Conservation (phyloP, 2,329 filamentous ascomycete genomes). For the Phialemoniopsis sp. region DNA sequence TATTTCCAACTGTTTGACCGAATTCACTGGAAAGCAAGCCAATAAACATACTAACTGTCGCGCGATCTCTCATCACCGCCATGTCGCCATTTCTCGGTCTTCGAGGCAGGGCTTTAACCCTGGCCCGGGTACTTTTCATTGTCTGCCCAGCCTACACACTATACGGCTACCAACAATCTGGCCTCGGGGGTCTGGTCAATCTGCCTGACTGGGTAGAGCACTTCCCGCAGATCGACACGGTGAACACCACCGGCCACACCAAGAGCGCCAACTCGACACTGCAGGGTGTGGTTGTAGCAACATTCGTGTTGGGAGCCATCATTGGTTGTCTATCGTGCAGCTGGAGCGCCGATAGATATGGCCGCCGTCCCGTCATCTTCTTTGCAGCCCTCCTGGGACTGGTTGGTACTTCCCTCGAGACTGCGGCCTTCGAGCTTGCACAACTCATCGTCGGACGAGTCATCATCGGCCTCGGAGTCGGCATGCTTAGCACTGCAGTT, state of each 20-base stretch:
- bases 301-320: slow-evolving; percentile 14
- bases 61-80: too few species aligned
- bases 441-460: slow-evolving; percentile 47
- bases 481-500: slow-evolving; percentile 42
- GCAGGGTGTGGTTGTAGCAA: slow-evolving; percentile 17
- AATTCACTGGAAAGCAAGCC: too few species aligned
- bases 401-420: slow-evolving; percentile 41
- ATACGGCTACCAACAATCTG: slow-evolving; percentile 48
- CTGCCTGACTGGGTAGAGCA: slow-evolving; percentile 29
- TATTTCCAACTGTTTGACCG: too few species aligned
- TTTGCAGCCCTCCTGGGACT: slow-evolving; percentile 42
- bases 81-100: slow-evolving; percentile 11
- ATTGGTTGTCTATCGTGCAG: slow-evolving; percentile 13
- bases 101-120: slow-evolving; percentile 9
- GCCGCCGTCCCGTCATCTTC: slow-evolving; percentile 45
- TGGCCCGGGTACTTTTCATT: slow-evolving; percentile 9
- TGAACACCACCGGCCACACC: slow-evolving; percentile 31
- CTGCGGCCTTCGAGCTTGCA: slow-evolving; percentile 37
- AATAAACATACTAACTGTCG: too few species aligned
- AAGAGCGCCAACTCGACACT: slow-evolving; percentile 32
- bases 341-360: slow-evolving; percentile 39
- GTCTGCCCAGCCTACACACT: slow-evolving; percentile 31
- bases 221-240: slow-evolving; percentile 45
- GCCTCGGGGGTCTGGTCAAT: slow-evolving; percentile 36
- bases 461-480: slow-evolving; percentile 42